Conservation (phyloP, 2,329 filamentous ascomycete species). For the Alternaria ventricosa region DNA sequence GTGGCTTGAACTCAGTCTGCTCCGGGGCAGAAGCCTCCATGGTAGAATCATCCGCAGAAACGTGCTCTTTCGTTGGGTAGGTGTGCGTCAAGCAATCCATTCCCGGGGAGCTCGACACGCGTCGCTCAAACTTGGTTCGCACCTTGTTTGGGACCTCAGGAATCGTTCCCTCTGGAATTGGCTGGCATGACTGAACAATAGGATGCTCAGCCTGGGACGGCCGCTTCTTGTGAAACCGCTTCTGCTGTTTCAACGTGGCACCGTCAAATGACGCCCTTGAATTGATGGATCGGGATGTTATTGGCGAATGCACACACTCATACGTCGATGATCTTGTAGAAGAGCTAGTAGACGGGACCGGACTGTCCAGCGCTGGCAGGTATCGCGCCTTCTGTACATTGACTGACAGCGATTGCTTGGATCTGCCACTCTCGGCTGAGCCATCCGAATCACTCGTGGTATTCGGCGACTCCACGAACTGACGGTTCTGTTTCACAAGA, state of each 20-base stretch:
- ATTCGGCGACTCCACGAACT: not conserved
- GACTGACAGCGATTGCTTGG: not conserved
- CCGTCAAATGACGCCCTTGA: conserved; percentile 30
- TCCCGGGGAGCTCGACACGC: conserved; percentile 42
- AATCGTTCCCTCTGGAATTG: conserved; percentile 39
- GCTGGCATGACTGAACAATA: conserved; percentile 40
- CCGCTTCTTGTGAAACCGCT: conserved; percentile 41
- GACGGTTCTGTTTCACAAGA: not conserved
- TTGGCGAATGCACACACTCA: conserved; percentile 23
- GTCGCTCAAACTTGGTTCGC: conserved; percentile 45
- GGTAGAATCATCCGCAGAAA: conserved; percentile 15
- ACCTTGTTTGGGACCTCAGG: conserved; percentile 44
- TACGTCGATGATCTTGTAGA: conserved; percentile 13
- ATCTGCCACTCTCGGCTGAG: not conserved
- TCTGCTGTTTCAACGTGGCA: conserved; percentile 22
- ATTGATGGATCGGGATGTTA: conserved; percentile 27
- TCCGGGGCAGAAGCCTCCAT: conserved; percentile 3
- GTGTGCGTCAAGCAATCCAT: conserved; percentile 48
- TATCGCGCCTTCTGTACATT: conserved; percentile 1
- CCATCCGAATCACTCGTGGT: not conserved
- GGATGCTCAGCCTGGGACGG: conserved; percentile 36
- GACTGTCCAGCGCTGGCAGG: conserved; percentile 18
- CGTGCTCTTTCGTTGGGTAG: conserved; percentile 39
- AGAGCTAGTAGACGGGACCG: conserved; percentile 11
- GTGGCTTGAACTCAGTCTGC: conserved; percentile 17